Evolutionary conservation across 148 eudicot species (phyloP).

Genomic region (Rhododendron vialii): DNA sequence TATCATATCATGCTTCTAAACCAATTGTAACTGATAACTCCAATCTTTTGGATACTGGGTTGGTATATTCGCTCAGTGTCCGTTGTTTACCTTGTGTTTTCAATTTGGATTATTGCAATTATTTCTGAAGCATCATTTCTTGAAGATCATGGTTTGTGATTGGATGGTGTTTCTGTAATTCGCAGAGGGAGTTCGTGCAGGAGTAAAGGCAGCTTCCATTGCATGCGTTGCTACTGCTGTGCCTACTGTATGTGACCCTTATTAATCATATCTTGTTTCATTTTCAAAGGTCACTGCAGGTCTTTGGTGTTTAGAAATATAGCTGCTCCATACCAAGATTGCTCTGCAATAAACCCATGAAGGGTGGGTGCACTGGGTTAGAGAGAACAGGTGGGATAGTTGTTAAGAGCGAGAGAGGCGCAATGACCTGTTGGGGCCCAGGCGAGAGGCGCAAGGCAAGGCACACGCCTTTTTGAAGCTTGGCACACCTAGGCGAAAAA

Average conservation of each 20-base stretch:
- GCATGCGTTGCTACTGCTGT: conserved; percentile 54
- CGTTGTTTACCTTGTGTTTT: neutral
- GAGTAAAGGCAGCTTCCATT: conserved; percentile 69
- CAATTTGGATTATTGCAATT: neutral
- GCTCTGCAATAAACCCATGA: neutral
- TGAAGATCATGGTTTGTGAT: neutral
- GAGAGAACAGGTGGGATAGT: neutral
- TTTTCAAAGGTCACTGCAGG: neutral
- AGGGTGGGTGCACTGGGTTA: neutral
- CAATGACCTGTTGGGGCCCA: no score
- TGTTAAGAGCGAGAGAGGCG: no score
- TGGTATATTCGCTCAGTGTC: neutral
- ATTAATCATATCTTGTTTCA: neutral
- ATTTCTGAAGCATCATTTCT: neutral
- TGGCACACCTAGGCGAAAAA: no score
- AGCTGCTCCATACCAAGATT: neutral
- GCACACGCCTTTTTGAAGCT: no score
- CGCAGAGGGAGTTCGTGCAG: conserved; percentile 76
- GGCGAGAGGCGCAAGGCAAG: no score
- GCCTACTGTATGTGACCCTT: conserved; percentile 55
- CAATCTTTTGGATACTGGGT: neutral
- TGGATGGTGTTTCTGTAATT: conserved; percentile 5
- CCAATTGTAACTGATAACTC: neutral
- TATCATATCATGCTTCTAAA: neutral
- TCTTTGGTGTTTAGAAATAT: neutral